Evolutionary conservation across 139 green algal species (phyloP), one percentile per base, ranked within the genome.

Genomic region (Cymbomonas tetramitiformis): DNA sequence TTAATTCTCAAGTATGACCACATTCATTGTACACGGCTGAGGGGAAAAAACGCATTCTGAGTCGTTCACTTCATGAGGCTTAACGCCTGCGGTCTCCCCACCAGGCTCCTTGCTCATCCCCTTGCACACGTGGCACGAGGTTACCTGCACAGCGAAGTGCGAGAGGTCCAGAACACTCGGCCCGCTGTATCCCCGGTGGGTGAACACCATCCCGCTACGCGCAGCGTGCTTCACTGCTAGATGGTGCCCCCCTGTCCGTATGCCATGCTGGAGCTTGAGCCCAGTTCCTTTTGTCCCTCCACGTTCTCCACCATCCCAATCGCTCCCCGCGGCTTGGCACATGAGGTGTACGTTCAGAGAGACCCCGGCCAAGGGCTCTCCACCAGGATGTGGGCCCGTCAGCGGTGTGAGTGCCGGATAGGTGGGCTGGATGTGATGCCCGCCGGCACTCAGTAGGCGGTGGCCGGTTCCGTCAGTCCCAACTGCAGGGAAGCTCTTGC

Each of bases 351-450:
- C 32, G 34, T 65, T n/a, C 23, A 67, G 9, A 10, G 9, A 43
- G 30, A 70, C 40, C 34, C 81, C 80, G 10, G 78, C 67, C 25
- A 88, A 71, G 49, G 74, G 66, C 9, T 76, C 51, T 1, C 61
- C 55, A 21, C 68, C 80, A 1, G 84, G 86, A 61, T 87, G 82
- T 3, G 10, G 6, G 0, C 84, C 85, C 9, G 62, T 65, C 9
- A 96, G 74, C 2, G 87, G 87, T 4, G 83, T 91, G 2, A 96
- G 76, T 1, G 87, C 87, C 2, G 87, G 69, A 64, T 92, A 93
- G 1, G 75, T 61, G 7, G 56, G 40, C 7, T 58, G 15, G 48
- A 93, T 55, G 26, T 8, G 38, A n/a, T n/a, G n/a, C n/a, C n/a
- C n/a, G n/a, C n/a, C n/a, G n/a, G n/a, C n/a, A n/a, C n/a, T n/a